phyloP scores from a whole-genome alignment of 768 basidiomycete genomes.

The Tulasnella sp. region DNA sequence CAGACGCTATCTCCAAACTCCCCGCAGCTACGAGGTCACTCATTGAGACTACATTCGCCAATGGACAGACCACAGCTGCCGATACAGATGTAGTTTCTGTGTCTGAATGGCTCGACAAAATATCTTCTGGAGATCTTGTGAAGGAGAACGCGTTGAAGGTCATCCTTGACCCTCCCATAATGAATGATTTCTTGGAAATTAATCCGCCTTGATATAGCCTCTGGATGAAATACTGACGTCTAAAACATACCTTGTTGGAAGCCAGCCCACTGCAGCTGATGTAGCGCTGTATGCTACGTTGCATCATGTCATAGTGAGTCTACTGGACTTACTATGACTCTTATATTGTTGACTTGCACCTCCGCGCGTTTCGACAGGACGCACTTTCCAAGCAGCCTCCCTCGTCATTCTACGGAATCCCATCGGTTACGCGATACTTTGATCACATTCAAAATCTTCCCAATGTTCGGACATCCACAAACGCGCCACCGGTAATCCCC shows the following conservation, averaged over 20 bases:
- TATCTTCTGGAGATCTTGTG: conserved; percentile 37
- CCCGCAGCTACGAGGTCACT: conserved; percentile 2
- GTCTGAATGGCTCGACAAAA: conserved; percentile 55
- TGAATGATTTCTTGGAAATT: neutral
- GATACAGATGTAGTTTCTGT: conserved; percentile 56
- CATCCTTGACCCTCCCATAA: conserved; percentile 14
- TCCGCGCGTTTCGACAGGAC: neutral
- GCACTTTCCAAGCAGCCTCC: conserved; percentile 56
- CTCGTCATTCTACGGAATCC: conserved; percentile 62
- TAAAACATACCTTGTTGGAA: conserved; percentile 74
- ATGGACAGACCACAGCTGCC: neutral
- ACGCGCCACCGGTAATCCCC: conserved; percentile 29
- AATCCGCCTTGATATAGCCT: conserved; percentile 33
- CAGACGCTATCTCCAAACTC: conserved; percentile 2
- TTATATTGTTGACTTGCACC: neutral
- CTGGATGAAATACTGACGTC: conserved; percentile 59
- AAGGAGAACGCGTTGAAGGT: conserved; percentile 42
- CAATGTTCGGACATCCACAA: conserved; percentile 46
- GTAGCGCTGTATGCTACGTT: conserved; percentile 83
- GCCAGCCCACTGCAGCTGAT: conserved; percentile 80
- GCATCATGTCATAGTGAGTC: conserved; percentile 64
- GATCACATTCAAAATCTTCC: conserved; percentile 77
- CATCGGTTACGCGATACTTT: conserved; percentile 85
- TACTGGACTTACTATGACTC: neutral
- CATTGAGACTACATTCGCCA: conserved; percentile 6